Conservation (phyloP, 495 filamentous ascomycete genomes). For the Evernia prunastri region DNA sequence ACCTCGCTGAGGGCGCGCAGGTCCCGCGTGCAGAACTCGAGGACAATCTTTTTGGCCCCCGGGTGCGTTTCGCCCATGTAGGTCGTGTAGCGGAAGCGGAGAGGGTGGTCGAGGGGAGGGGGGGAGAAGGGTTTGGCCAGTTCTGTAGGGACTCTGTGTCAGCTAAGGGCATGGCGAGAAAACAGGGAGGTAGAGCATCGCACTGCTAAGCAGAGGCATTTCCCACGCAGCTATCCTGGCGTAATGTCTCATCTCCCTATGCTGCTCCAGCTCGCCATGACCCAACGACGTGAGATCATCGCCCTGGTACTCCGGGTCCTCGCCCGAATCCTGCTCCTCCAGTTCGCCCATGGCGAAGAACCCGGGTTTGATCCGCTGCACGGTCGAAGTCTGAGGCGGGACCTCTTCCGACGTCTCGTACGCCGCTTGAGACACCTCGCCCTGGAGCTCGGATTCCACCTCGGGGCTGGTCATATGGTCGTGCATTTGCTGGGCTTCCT, state of each 20-base stretch:
- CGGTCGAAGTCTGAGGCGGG: not conserved
- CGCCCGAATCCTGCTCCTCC: slow-evolving; percentile 43
- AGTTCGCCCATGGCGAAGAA: slow-evolving; percentile 52
- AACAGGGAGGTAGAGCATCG: slow-evolving; percentile 26
- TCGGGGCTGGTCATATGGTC: slow-evolving; percentile 24
- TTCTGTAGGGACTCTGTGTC: slow-evolving; percentile 41
- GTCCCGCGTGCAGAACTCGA: slow-evolving; percentile 74
- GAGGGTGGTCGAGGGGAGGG: slow-evolving; percentile 54
- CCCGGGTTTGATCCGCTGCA: slow-evolving; percentile 23
- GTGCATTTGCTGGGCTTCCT: slow-evolving; percentile 20
- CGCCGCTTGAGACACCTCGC: slow-evolving; percentile 12
- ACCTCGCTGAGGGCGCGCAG: slow-evolving; percentile 51
- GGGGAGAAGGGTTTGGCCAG: slow-evolving; percentile 74
- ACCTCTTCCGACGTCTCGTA: slow-evolving; percentile 12
- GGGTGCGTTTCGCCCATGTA: slow-evolving; percentile 95
- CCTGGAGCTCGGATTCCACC: slow-evolving; percentile 24
- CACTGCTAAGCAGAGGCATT: slow-evolving; percentile 86
- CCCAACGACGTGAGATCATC: slow-evolving; percentile 77
- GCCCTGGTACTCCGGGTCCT: slow-evolving; percentile 58
- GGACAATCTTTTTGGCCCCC: slow-evolving; percentile 83
- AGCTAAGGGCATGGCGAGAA: not conserved
- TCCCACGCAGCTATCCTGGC: slow-evolving; percentile 87
- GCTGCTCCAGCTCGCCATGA: slow-evolving; percentile 82
- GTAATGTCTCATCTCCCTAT: slow-evolving; percentile 84
- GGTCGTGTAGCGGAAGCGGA: slow-evolving; percentile 95